These are phyloP conservation scores for Pseudogymnoascus sp. DNA, from an alignment of 2,329 filamentous ascomycete genomes.

Conservation along the genomic window DNA sequence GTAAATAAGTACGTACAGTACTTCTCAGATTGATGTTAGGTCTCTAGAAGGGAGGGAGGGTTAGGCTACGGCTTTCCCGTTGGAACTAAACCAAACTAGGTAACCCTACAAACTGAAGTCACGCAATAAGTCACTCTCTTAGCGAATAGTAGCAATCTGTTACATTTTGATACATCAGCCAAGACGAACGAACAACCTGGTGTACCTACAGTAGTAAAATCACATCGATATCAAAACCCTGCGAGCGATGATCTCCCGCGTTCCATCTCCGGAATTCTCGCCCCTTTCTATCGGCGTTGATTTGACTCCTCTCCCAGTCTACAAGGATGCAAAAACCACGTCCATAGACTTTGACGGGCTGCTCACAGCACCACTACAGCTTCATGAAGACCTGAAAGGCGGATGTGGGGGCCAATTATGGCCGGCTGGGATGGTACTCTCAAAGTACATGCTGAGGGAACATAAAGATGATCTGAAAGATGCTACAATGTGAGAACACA, in stretches of 20 bases:
- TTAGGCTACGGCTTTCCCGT: neutral
- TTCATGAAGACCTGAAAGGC: conserved; percentile 77
- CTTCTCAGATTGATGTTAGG: conserved; percentile 3
- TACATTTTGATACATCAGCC: conserved; percentile 7
- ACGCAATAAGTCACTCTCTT: conserved; percentile 2
- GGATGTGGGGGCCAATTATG: conserved; percentile 92
- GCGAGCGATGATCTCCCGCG: conserved; percentile 21
- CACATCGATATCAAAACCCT: conserved; percentile 6
- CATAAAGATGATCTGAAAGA: conserved; percentile 53
- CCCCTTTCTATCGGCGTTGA: conserved; percentile 38
- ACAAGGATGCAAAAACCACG: conserved; percentile 46
- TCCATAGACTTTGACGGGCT: conserved; percentile 63
- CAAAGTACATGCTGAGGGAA: conserved; percentile 75
- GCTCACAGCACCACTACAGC: conserved; percentile 57
- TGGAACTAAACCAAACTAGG: neutral
- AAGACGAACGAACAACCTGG: neutral
- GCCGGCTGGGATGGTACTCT: conserved; percentile 85
- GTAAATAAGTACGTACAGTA: neutral
- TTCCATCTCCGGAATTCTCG: conserved; percentile 26
- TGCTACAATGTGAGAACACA: conserved; percentile 58
- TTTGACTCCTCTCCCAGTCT: conserved; percentile 49
- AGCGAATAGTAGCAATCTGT: conserved; percentile 5
- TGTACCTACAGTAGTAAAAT: neutral
- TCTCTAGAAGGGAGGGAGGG: neutral
- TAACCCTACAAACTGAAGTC: neutral